Conservation (phyloP, 805 yeast genomes). For the Starmera dryadoides region DNA sequence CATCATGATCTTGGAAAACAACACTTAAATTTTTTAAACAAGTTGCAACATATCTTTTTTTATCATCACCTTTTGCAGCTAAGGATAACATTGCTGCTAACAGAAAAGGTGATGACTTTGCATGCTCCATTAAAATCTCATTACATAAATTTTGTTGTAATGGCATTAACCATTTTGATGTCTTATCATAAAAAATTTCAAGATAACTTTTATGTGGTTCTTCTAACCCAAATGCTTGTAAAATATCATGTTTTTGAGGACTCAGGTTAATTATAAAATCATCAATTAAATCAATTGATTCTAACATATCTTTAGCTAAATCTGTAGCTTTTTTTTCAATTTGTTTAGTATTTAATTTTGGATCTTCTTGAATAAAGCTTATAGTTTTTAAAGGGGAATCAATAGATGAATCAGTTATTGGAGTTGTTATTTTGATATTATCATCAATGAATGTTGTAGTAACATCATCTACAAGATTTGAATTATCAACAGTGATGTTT, state of each 20-base stretch:
- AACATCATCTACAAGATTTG: background rate
- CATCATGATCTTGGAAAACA: slow-evolving; percentile 33
- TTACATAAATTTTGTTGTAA: slow-evolving; percentile 36
- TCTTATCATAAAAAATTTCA: slow-evolving; percentile 16
- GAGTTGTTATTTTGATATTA: background rate
- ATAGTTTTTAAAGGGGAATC: background rate
- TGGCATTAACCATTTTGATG: slow-evolving; percentile 16
- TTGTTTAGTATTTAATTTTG: slow-evolving; percentile 10
- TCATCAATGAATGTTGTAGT: background rate
- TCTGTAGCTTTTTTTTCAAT: slow-evolving; percentile 11
- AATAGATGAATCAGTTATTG: background rate
- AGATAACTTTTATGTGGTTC: slow-evolving; percentile 17
- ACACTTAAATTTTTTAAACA: slow-evolving; percentile 37
- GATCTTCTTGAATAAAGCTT: slow-evolving; percentile 10
- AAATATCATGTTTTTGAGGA: slow-evolving; percentile 11
- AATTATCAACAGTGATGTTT: slow-evolving; percentile 3
- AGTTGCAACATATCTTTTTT: slow-evolving; percentile 37
- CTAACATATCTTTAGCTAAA: slow-evolving; percentile 17
- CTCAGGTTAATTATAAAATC: slow-evolving; percentile 13
- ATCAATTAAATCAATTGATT: slow-evolving; percentile 12
- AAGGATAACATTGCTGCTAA: slow-evolving; percentile 51
- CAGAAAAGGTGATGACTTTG: slow-evolving; percentile 41
- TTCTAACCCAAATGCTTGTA: slow-evolving; percentile 14
- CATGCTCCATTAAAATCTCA: slow-evolving; percentile 43
- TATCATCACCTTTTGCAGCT: slow-evolving; percentile 39